A percentile compares a stretch with the other conserved stretches of the same genome.
Conservation (phyloP, 768 basidiomycete species). For the Amanita rubescens region DNA sequence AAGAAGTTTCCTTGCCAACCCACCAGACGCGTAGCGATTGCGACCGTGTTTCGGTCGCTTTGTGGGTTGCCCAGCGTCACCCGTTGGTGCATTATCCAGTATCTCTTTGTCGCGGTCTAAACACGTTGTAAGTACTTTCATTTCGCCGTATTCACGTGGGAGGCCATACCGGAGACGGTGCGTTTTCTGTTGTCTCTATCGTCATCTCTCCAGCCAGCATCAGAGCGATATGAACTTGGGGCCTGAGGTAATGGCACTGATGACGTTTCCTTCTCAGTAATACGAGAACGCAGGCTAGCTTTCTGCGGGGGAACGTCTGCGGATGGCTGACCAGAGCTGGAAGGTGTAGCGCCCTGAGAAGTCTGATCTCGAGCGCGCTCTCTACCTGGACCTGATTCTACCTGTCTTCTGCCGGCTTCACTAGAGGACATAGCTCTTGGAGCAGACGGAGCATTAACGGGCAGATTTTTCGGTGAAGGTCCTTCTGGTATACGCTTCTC, state of each 20-base stretch:
- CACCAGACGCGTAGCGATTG: constrained; percentile 33
- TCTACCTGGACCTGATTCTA: constrained; percentile 11
- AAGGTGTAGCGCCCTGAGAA: constrained; percentile 10
- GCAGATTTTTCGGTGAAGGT: constrained; percentile 8
- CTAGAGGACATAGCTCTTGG: constrained; percentile 15
- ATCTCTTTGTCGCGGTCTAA: constrained; percentile 61
- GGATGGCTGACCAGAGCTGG: constrained; percentile 16
- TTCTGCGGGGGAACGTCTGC: constrained; percentile 10
- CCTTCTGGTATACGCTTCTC: constrained; percentile 15
- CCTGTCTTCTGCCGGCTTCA: constrained; percentile 8
- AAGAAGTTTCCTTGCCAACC: constrained; percentile 49
- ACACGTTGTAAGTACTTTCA: constrained; percentile 4
- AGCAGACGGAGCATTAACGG: constrained; percentile 12
- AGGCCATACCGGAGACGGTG: constrained; percentile 51
- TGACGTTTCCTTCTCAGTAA: constrained; percentile 49
- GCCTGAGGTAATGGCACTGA: constrained; percentile 29
- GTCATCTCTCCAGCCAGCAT: constrained; percentile 45
- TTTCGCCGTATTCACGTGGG: background rate
- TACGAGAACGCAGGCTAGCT: constrained; percentile 36
- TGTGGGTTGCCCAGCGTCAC: constrained; percentile 36
- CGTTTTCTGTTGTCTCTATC: constrained; percentile 67
- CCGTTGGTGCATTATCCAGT: constrained; percentile 27
- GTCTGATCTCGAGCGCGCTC: constrained; percentile 17
- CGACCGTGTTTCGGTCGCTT: constrained; percentile 59
- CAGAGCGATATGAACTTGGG: constrained; percentile 38